phyloP scores from a whole-genome alignment of 805 yeast species.

The Starmerella vaccinii region DNA sequence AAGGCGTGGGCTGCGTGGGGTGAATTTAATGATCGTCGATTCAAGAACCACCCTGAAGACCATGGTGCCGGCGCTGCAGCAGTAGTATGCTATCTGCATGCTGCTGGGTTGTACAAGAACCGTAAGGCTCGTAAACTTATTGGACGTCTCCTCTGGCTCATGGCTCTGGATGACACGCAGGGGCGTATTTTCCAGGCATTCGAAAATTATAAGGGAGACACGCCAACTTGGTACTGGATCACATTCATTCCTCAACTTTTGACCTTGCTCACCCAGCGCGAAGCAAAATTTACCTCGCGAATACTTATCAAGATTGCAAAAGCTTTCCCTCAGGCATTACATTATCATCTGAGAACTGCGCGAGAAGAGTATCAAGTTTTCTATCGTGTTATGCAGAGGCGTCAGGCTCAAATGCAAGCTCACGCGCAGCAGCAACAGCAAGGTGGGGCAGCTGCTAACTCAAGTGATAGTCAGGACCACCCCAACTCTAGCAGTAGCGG shows the following conservation, averaged over 20 bases:
- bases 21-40: conserved; percentile 76
- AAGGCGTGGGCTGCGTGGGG: conserved; percentile 99
- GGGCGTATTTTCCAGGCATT: conserved; percentile 79
- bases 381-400: conserved; percentile 41
- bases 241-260: conserved; percentile 91
- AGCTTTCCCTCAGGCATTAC: conserved; percentile 93
- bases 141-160: conserved; percentile 86
- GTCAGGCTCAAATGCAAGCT: neutral
- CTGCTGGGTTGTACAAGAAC: conserved; percentile 91
- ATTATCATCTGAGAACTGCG: conserved; percentile 89
- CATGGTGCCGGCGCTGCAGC: conserved; percentile 85
- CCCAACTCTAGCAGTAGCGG: conserved; percentile 1
- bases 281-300: conserved; percentile 79
- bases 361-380: conserved; percentile 85
- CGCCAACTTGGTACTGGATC: conserved; percentile 99
- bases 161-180: conserved; percentile 75
- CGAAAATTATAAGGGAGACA: conserved; percentile 86
- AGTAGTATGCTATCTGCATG: conserved; percentile 89
- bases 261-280: conserved; percentile 80
- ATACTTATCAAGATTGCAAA: conserved; percentile 87
- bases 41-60: conserved; percentile 73
- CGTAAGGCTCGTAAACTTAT: conserved; percentile 79
- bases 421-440: neutral
- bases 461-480: neutral
- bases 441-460: neutral